Conservation (phyloP, 1,139 yeast genomes). For the Candida mesenterica region DNA sequence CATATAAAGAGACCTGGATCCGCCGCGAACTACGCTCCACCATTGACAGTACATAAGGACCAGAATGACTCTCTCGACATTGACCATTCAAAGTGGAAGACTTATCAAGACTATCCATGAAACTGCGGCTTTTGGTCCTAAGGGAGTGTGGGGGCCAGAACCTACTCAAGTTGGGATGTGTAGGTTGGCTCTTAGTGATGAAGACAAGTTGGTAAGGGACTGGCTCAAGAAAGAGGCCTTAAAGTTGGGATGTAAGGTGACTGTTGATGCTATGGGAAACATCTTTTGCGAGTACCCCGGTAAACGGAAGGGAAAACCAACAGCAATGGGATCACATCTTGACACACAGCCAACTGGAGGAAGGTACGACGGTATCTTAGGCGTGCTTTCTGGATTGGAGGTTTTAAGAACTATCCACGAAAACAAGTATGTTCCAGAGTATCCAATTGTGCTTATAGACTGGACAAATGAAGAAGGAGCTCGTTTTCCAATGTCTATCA, state of each 20-base stretch:
- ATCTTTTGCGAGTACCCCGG: conserved; percentile 68
- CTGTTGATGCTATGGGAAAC: conserved; percentile 63
- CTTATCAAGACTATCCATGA: conserved; percentile 57
- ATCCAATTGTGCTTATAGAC: conserved; percentile 61
- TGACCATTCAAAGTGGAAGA: conserved; percentile 24
- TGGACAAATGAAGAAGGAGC: conserved; percentile 87
- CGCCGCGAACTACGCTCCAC: no score
- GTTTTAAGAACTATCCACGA: conserved; percentile 64
- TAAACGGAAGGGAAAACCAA: conserved; percentile 47
- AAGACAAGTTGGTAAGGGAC: conserved; percentile 63
- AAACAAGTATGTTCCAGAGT: conserved; percentile 54
- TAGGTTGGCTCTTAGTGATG: conserved; percentile 58
- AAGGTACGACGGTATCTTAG: conserved; percentile 68
- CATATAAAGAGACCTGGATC: no score
- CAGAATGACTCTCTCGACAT: background rate
- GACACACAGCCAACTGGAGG: conserved; percentile 85
- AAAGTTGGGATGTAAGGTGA: conserved; percentile 54
- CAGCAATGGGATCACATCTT: conserved; percentile 70
- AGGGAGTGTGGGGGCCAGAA: conserved; percentile 58
- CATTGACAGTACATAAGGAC: background rate
- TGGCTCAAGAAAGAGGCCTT: conserved; percentile 61
- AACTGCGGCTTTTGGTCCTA: conserved; percentile 59
- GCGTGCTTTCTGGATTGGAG: conserved; percentile 67
- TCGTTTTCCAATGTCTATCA: conserved; percentile 63
- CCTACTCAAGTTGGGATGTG: conserved; percentile 60